Evolutionary conservation across 2,329 filamentous ascomycete genomes (phyloP), one percentile per base, ranked within the genome.

Genomic region (Arthrobotrys musiformis): DNA sequence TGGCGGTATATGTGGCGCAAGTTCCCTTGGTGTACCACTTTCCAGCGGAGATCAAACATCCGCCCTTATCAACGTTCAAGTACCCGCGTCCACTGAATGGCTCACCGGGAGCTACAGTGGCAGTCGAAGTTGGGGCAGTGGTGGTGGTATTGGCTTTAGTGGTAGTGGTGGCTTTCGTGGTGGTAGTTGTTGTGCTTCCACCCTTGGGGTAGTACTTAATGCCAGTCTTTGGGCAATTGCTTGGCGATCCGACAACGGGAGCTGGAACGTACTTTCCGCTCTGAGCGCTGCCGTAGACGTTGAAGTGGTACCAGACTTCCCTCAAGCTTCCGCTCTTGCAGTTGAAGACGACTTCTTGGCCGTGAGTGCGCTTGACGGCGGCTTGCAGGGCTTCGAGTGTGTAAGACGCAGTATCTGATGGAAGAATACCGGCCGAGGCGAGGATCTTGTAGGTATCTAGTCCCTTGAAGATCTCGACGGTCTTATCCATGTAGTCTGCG

Each of bases 1-100:
- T 83, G 3, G 89, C 88, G 0, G 86, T 88, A 82, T 89, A 91
- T 0, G 88, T 90, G 0, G 90, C 91, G 81, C 90, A 92, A 0
- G 90, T 90, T 1, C 90, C 90, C 0, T 85, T 86, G 0, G 86
- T 86, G 81, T 90, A 92, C 91, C 90, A 93, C 0, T 87, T 88
- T 0, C 91, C 91, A 8, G 83, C 85, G 68, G 87, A 87, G 81
- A 92, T 92, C 72, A 92, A 86, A 79, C 90, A 92, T n/a, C 91
- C 90, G 17, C 83, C 82, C 2, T 85, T 84, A 26, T 85, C 81
- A 2, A 90, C 89, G 66, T 89, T 86, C 44, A 92, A 82, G 79
- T 86, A 87, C 0, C 90, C 90, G 33, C 84, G 86, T 0, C 90
- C 90, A n/a, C 84, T 83, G 81, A 89, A 89, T 0, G 87, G 85